Percentiles rank a stretch among this genome's conserved stretches.
phyloP scores from a whole-genome alignment of 805 yeast genomes.

The Metschnikowia cubensis region DNA sequence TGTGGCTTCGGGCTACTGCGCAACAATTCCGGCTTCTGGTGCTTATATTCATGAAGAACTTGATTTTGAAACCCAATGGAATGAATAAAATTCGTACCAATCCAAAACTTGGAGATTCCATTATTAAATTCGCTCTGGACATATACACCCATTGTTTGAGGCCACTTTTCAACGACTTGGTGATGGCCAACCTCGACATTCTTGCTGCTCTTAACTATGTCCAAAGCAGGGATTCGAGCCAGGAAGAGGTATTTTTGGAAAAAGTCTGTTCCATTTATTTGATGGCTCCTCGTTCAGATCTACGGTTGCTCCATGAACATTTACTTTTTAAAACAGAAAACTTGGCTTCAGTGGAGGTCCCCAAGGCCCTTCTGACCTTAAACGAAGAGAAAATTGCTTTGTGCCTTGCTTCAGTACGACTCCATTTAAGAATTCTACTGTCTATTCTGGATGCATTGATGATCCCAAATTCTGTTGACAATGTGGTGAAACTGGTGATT shows the following conservation, averaged over 20 bases:
- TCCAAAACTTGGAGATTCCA: conserved; percentile 19
- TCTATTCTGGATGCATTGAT: conserved; percentile 7
- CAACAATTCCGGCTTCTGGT: conserved; percentile 35
- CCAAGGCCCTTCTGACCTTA: conserved; percentile 23
- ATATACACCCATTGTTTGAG: conserved; percentile 26
- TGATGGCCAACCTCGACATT: conserved; percentile 29
- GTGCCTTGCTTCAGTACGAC: conserved; percentile 26
- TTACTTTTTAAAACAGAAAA: conserved; percentile 24
- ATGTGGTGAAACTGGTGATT: not conserved
- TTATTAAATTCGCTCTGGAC: conserved; percentile 22
- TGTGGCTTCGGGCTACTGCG: conserved; percentile 39
- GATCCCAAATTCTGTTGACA: not conserved
- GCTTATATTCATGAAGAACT: conserved; percentile 27
- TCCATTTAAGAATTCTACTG: conserved; percentile 26
- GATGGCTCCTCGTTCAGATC: conserved; percentile 7
- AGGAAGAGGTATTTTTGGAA: conserved; percentile 8
- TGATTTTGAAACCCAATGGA: conserved; percentile 20
- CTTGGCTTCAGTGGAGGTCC: conserved; percentile 24
- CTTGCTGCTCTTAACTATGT: conserved; percentile 21
- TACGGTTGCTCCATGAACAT: conserved; percentile 13
- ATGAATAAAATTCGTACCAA: conserved; percentile 22
- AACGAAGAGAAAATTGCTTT: conserved; percentile 32
- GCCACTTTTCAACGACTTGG: conserved; percentile 29
- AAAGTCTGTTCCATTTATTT: conserved; percentile 6
- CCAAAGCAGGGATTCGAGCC: not conserved